Evolutionary conservation across 2,329 filamentous ascomycete genomes (phyloP), one percentile per base, ranked within the genome.

Genomic region (Ilyonectria robusta): DNA sequence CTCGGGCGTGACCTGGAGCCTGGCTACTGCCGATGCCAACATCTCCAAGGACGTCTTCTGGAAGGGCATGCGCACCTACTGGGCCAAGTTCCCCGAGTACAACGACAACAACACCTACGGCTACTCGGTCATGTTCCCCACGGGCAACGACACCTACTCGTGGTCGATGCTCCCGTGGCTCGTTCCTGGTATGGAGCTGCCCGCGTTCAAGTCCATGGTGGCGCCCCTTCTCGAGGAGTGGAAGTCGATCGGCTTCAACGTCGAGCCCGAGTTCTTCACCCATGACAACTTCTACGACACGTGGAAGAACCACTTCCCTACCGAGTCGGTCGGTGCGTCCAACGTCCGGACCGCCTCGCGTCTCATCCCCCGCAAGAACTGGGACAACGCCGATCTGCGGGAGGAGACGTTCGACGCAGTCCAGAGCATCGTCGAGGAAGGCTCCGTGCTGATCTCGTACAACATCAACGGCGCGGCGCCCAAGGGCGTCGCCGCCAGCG

Each of bases 231-330:
- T 81, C n/a, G 68, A 72, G 19, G 73, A 75, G 37, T 79, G 77
- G 70, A 65, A 71, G 29, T 68, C 69, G 2, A 59, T 80, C 1
- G 78, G 77, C 21, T 65, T 81, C 57, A 58, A 47, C 42, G 47
- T 77, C 74, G 65, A 73, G 63, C 53, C 78, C 26, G 70, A 76
- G 37, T 79, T 78, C 70, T 77, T 78, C 8, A 76, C 81, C 59
- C 76, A 80, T 62, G 77, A 80, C 44, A 78, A 77, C 61, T 76
- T 83, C 62, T 77, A 82, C 58, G 76, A 76, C 15, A 79, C 79
- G 3, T 84, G 82, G 75, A 73, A 75, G 33, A 79, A 78, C 66
- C 78, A 79, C 59, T 86, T 85, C 73, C 83, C 81, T 19, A 71
- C 26, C 11, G 68, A 72, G 62, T 61, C 59, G 2, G 71, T 75